phyloP scores from a whole-genome alignment of 2,329 filamentous ascomycete genomes.

The Penicillium sp. region DNA sequence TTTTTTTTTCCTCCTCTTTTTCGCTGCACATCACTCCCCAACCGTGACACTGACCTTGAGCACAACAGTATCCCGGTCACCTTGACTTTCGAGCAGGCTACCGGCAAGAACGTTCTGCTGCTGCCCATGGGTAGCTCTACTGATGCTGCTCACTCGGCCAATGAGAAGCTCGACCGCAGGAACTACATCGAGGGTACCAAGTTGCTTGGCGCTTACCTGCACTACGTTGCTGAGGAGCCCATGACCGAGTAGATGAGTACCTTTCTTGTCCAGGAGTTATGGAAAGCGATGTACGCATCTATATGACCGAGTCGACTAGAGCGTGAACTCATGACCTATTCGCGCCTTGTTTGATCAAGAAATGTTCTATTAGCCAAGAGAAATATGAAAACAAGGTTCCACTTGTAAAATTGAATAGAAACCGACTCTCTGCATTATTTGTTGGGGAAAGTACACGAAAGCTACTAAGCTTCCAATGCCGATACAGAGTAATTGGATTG shows the following conservation, averaged over 20 bases:
- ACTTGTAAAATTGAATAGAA: neutral
- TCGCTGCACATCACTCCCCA: neutral
- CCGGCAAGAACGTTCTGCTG: conserved; percentile 93
- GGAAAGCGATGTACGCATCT: neutral
- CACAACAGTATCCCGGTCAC: conserved; percentile 82
- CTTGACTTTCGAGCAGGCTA: conserved; percentile 93
- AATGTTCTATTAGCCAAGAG: neutral
- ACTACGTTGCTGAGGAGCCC: conserved; percentile 91
- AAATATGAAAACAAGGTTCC: neutral
- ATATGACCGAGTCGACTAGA: neutral
- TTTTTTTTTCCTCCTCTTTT: neutral
- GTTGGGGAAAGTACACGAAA: too few species aligned
- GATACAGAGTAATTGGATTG: too few species aligned
- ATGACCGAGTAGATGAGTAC: conserved; percentile 31
- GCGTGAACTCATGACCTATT: neutral
- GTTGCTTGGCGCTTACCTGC: conserved; percentile 86
- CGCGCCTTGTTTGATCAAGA: neutral
- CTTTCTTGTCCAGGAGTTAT: neutral
- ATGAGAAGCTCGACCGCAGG: conserved; percentile 93
- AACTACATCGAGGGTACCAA: conserved; percentile 99
- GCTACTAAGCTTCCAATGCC: too few species aligned
- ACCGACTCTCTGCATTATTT: too few species aligned
- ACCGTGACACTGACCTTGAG: conserved; percentile 16
- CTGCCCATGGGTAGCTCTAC: conserved; percentile 97
- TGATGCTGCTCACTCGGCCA: conserved; percentile 93